These are phyloP conservation scores for Fusarium redolens DNA, from an alignment of 2,329 filamentous ascomycete species.

Conservation along the genomic window DNA sequence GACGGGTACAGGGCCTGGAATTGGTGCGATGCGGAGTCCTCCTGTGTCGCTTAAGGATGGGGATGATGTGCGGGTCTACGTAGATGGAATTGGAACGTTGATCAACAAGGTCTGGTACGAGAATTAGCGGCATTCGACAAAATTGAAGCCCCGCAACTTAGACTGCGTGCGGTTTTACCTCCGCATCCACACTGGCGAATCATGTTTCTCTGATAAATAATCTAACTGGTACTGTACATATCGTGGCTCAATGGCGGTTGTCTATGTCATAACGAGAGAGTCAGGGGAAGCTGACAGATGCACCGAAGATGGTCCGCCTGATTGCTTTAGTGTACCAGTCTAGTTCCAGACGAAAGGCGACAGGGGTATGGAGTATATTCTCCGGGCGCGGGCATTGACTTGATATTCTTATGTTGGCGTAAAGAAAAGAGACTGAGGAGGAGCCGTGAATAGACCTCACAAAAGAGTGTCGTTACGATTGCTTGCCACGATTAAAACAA, in stretches of 20 bases:
- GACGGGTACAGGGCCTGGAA: neutral
- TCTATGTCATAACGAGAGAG: neutral
- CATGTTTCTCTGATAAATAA: neutral
- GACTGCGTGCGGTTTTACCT: neutral
- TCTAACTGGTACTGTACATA: no score
- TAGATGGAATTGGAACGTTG: neutral
- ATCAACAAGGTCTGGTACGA: neutral
- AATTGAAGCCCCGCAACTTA: fast-evolving
- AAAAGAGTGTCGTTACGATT: fast-evolving
- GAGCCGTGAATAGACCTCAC: no score
- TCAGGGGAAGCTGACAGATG: neutral
- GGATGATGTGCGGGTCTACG: neutral
- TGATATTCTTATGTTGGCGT: neutral
- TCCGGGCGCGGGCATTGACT: neutral
- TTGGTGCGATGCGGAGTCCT: neutral
- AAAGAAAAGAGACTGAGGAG: fast-evolving
- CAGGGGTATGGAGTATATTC: neutral
- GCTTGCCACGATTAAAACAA: neutral
- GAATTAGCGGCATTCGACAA: neutral
- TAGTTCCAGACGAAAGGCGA: neutral
- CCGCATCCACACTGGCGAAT: neutral
- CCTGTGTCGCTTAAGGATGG: neutral
- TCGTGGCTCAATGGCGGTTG: neutral
- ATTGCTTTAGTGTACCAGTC: neutral
- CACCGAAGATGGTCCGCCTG: neutral